Conservation (phyloP, 139 green algal genomes). For the Klebsormidium nitens region DNA sequence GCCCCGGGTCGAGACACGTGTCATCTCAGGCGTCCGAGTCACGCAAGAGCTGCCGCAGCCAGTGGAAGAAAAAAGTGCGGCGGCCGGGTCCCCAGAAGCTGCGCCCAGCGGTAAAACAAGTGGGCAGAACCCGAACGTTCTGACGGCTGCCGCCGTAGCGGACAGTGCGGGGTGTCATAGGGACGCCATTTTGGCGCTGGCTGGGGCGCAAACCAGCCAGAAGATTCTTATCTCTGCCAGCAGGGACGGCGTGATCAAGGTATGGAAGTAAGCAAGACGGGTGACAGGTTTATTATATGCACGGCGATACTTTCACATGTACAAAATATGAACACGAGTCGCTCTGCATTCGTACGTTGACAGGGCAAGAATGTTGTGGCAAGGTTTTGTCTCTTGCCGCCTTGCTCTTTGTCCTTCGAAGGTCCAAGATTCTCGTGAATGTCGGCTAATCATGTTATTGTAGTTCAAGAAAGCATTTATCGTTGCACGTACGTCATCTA, state of each 20-base stretch:
- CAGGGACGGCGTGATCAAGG: constrained; percentile 75
- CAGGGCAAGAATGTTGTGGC: not conserved
- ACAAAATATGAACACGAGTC: not conserved
- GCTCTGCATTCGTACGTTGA: not conserved
- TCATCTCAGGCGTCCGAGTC: too few species aligned
- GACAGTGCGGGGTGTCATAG: constrained; percentile 32
- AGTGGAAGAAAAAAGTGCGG: too few species aligned
- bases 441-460: too few species aligned
- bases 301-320: not conserved
- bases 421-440: not conserved
- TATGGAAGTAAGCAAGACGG: constrained; percentile 65
- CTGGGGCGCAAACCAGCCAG: constrained; percentile 23
- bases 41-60: too few species aligned
- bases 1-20: too few species aligned
- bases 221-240: constrained; percentile 64
- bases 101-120: too few species aligned
- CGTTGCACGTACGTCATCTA: too few species aligned
- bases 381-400: not conserved
- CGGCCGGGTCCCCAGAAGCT: too few species aligned
- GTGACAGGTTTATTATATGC: not conserved
- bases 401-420: not conserved
- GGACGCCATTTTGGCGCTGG: constrained; percentile 29
- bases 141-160: constrained; percentile 15
- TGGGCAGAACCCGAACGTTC: too few species aligned
- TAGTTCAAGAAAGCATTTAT: too few species aligned